phyloP scores from a whole-genome alignment of 148 eudicot species.

The Persicaria maculosa region DNA sequence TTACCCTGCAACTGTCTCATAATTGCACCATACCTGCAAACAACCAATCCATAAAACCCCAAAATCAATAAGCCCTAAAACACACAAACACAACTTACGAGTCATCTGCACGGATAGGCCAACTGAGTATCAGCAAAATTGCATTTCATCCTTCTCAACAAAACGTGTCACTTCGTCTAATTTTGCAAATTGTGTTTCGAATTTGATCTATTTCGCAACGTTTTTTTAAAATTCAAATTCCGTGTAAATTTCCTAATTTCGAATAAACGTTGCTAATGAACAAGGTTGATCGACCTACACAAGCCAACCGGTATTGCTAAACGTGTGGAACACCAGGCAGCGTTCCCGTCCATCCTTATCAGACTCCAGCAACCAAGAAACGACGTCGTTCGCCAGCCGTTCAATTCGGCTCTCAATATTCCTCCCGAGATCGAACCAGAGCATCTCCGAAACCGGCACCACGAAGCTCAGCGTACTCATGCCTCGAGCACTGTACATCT shows the following conservation, averaged over 20 bases:
- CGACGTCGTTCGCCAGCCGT: conserved; percentile 39
- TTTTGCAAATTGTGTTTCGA: too few relatives aligned
- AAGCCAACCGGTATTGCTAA: conserved; percentile 98
- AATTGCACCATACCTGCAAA: conserved; percentile 79
- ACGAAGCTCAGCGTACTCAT: conserved; percentile 55
- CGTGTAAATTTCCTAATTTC: too few relatives aligned
- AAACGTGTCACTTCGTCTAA: too few relatives aligned
- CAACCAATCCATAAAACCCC: background rate
- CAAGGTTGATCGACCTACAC: conserved; percentile 53
- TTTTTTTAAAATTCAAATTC: too few relatives aligned
- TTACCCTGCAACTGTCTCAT: conserved; percentile 49
- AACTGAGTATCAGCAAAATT: too few relatives aligned
- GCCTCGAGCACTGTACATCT: conserved; percentile 57
- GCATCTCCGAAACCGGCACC: conserved; percentile 57
- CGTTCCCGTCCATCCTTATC: conserved; percentile 39
- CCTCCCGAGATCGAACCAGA: conserved; percentile 67
- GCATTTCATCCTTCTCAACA: too few relatives aligned
- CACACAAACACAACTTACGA: background rate
- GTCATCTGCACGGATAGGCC: too few relatives aligned
- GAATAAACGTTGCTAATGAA: background rate
- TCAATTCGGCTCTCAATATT: conserved; percentile 42
- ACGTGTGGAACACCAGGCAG: conserved; percentile 76
- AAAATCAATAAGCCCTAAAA: background rate
- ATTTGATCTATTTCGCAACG: too few relatives aligned
- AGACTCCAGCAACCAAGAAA: conserved; percentile 50